Evolutionary conservation across 2,329 filamentous ascomycete species (phyloP).

Genomic region (Hymenoscyphus salicellus): DNA sequence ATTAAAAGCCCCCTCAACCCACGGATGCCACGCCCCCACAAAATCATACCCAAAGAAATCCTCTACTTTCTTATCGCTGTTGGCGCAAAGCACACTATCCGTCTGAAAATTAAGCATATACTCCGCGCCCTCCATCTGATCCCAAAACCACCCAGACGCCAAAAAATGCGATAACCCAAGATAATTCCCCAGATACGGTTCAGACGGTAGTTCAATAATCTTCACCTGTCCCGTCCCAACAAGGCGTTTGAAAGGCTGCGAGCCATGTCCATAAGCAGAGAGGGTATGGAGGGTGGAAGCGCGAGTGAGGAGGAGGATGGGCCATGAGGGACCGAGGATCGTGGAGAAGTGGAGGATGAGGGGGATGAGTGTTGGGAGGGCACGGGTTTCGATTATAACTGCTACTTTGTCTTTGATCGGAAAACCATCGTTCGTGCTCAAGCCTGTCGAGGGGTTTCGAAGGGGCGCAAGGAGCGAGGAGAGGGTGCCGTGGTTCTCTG

Average conservation of each 20-base stretch:
- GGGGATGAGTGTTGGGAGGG: slow-evolving; percentile 33
- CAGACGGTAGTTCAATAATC: slow-evolving; percentile 37
- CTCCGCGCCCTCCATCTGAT: slow-evolving; percentile 29
- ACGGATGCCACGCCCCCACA: slow-evolving; percentile 33
- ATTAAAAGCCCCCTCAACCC: slow-evolving; percentile 28
- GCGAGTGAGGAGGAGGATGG: slow-evolving; percentile 41
- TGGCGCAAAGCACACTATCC: slow-evolving; percentile 32
- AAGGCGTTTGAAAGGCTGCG: slow-evolving; percentile 36
- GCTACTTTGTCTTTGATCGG: slow-evolving; percentile 31
- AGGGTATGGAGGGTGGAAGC: slow-evolving; percentile 26
- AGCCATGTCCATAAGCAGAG: slow-evolving; percentile 25
- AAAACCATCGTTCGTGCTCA: neutral
- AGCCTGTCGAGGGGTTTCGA: neutral
- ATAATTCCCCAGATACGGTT: slow-evolving; percentile 34
- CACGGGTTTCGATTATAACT: slow-evolving; percentile 37
- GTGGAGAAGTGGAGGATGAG: slow-evolving; percentile 38
- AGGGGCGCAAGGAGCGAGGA: neutral
- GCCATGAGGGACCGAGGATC: slow-evolving; percentile 42
- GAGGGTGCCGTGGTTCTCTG: neutral
- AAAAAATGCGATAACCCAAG: slow-evolving; percentile 34
- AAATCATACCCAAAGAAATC: slow-evolving; percentile 34
- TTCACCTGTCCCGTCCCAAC: slow-evolving; percentile 33
- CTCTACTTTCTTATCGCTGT: slow-evolving; percentile 25
- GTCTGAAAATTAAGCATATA: slow-evolving; percentile 34
- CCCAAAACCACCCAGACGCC: slow-evolving; percentile 30